Evolutionary conservation across 1,284 basidiomycete genomes (phyloP).

Genomic region (Cutaneotrichosporon cutaneum): DNA sequence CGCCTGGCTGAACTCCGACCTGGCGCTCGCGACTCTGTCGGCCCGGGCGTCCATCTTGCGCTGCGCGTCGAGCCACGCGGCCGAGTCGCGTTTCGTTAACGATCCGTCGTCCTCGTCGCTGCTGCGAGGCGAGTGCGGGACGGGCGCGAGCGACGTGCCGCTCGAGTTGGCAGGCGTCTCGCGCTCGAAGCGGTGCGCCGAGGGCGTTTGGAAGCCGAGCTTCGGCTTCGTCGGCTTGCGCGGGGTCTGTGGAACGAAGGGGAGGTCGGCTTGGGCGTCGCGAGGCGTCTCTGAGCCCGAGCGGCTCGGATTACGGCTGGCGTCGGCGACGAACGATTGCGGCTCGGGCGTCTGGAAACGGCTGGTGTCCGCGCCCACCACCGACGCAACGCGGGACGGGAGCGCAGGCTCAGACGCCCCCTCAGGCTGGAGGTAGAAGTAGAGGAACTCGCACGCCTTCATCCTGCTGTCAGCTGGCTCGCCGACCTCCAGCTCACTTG

Average conservation of each 20-base stretch:
- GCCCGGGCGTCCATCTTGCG: slow-evolving; percentile 2
- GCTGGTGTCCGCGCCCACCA: neutral
- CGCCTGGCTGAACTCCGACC: neutral
- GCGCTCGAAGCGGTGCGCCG: slow-evolving; percentile 18
- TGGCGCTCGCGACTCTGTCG: neutral
- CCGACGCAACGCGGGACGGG: slow-evolving; percentile 8
- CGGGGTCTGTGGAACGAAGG: slow-evolving; percentile 48
- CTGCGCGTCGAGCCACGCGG: slow-evolving; percentile 10
- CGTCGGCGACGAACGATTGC: slow-evolving; percentile 6
- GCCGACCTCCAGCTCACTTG: slow-evolving; percentile 58
- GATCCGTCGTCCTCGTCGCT: slow-evolving; percentile 17
- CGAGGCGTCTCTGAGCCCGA: neutral
- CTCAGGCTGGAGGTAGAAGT: slow-evolving; percentile 86
- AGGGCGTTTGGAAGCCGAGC: slow-evolving; percentile 45
- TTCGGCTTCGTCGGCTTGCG: slow-evolving; percentile 39
- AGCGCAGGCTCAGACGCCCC: slow-evolving; percentile 12
- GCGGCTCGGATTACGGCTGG: neutral
- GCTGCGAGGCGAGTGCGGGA: slow-evolving; percentile 31
- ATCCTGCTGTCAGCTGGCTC: slow-evolving; percentile 61
- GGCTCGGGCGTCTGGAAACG: slow-evolving; percentile 9
- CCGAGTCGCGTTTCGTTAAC: slow-evolving; percentile 20
- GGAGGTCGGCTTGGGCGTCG: slow-evolving; percentile 33
- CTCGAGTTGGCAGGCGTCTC: slow-evolving; percentile 21
- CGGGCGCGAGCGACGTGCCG: slow-evolving; percentile 28
- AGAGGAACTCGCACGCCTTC: slow-evolving; percentile 88